Percentiles rank a stretch among this genome's conserved stretches.
phyloP scores from a whole-genome alignment of 139 green algal species.

The Volvox africanus region DNA sequence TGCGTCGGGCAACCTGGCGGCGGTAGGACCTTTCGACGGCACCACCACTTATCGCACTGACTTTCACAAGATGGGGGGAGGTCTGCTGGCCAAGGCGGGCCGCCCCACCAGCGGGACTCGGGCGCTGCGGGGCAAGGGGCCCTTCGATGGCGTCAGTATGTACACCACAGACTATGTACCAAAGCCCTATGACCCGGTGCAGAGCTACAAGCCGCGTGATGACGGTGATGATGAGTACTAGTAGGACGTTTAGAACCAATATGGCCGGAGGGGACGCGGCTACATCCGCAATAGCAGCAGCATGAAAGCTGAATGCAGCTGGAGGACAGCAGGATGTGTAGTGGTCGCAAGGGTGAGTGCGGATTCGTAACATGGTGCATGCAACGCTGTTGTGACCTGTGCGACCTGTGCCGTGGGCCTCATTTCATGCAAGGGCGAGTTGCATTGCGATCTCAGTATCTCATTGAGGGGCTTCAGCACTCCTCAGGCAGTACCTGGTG shows the following conservation, averaged over 20 bases:
- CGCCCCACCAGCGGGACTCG: slow-evolving; percentile 9
- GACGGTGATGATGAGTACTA: slow-evolving; percentile 20
- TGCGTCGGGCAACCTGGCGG: neutral
- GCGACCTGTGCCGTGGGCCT: too few relatives aligned
- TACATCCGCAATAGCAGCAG: too few relatives aligned
- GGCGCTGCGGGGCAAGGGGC: neutral
- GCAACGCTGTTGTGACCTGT: too few relatives aligned
- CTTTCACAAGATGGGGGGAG: slow-evolving; percentile 19
- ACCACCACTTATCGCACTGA: slow-evolving; percentile 31
- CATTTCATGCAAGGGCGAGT: too few relatives aligned
- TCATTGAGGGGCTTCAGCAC: too few relatives aligned
- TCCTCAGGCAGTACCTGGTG: too few relatives aligned
- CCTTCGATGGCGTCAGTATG: neutral
- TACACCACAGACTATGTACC: slow-evolving; percentile 35
- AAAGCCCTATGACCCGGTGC: slow-evolving; percentile 1
- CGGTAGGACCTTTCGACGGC: slow-evolving; percentile 25
- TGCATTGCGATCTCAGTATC: too few relatives aligned
- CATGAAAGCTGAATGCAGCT: too few relatives aligned
- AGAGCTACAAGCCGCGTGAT: slow-evolving; percentile 11
- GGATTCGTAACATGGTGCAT: too few relatives aligned
- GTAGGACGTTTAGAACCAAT: neutral
- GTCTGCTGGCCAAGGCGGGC: neutral
- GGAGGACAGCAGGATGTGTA: too few relatives aligned
- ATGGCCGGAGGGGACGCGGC: too few relatives aligned
- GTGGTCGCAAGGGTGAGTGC: too few relatives aligned